Evolutionary conservation across 75 land plant genomes (phyloP).

Genomic region (Cupressus sempervirens): DNA sequence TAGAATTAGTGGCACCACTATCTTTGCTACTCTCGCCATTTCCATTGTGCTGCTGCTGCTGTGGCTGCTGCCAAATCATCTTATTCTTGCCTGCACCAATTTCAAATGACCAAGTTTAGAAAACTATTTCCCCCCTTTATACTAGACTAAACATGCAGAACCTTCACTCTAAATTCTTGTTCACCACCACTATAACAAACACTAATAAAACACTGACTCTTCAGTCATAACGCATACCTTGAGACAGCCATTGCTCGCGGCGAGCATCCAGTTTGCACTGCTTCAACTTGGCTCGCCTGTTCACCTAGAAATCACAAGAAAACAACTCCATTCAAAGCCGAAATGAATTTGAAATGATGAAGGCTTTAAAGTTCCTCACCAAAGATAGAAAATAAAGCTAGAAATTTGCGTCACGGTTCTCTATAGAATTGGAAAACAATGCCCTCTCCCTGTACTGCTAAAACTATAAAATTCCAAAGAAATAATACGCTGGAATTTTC

Average conservation of each 20-base stretch:
- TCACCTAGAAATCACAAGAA: conserved; percentile 36
- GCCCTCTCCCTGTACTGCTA: not conserved
- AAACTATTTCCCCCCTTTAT: not conserved
- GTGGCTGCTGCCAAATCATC: conserved; percentile 15
- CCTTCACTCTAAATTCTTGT: not conserved
- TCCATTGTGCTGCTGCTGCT: conserved; percentile 22
- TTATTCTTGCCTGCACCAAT: conserved; percentile 14
- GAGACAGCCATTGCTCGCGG: conserved; percentile 95
- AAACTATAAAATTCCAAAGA: not conserved
- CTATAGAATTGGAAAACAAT: not conserved
- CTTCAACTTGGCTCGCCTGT: conserved; percentile 88
- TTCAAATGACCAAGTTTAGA: not conserved
- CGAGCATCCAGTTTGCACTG: conserved; percentile 93
- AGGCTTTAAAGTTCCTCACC: not conserved
- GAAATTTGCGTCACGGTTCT: not conserved
- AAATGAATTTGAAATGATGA: not conserved
- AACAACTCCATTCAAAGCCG: not conserved
- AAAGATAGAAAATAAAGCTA: not conserved
- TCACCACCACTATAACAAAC: not conserved
- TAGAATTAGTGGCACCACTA: not conserved
- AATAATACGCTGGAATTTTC: not conserved
- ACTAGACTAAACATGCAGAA: conserved; percentile 1
- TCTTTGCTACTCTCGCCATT: not conserved
- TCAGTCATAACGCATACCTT: conserved; percentile 39
- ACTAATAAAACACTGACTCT: conserved; percentile 7